Evolutionary conservation across 2,329 filamentous ascomycete species (phyloP), one percentile per base, ranked within the genome.

Genomic region (Blastomyces emzantsi): DNA sequence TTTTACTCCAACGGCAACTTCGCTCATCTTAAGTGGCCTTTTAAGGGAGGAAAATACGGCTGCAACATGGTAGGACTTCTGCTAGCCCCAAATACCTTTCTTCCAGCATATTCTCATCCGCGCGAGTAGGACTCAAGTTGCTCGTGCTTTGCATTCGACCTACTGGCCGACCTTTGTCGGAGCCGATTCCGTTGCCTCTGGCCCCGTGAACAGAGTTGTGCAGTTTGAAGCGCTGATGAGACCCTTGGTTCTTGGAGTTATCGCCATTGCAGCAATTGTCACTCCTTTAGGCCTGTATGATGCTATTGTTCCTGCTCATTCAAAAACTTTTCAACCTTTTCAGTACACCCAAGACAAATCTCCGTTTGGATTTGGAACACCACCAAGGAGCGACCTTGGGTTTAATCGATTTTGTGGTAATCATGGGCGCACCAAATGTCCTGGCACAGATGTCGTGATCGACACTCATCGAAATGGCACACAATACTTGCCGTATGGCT

Each of bases 241-340:
- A 19, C 64, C 75, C 0, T 60, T 76, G 9, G 61, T 74, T 1
- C 62, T 74, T 3, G 36, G 74, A 22, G 61, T 80, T 11, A 73
- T 80, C 1, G 75, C 78, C 19, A 72, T 81, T 4, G 74, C 80
- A 1, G 75, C 78, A n/a, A 72, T 81, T 5, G 70, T 81, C 2
- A 81, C 79, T 0, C 80, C 80, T 0, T 69, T 82, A 4, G 80
- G 80, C 1, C 70, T 82, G 0, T 77, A 77, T 57, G 75, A 81
- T n/a, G 68, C 71, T 4, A 66, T 80, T 43, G 70, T 70, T 1
- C 69, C 69, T 0, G 61, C 63, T 1, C 33, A 62, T 0, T 63
- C 69, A 1, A 64, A 67, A 11, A 62, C 67, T 1, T 30, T 65
- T 0, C 57, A 68, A 0, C 39, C 68, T 8, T 81, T 82, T 63